A percentile compares a stretch with the other conserved stretches of the same genome.
These are phyloP conservation scores for Trichosporon asahii DNA, from an alignment of 1,284 basidiomycete genomes.

Conservation along the genomic window DNA sequence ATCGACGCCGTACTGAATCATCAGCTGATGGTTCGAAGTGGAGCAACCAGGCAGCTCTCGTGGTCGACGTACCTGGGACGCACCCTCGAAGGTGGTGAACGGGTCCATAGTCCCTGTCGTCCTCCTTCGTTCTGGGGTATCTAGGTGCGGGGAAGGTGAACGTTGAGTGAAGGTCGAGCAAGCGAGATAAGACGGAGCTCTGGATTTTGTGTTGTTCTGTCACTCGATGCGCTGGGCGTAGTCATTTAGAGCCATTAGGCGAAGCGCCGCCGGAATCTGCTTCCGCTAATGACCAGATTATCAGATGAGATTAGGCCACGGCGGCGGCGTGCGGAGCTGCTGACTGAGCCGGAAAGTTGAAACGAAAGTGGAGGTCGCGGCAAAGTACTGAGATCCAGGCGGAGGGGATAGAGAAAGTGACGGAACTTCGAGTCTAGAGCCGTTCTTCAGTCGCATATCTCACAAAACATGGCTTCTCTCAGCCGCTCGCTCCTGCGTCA, in stretches of 20 bases:
- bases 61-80: slow-evolving; percentile 42
- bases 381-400: not conserved
- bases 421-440: not conserved
- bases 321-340: not conserved
- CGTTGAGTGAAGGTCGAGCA: not conserved
- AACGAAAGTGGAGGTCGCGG: not conserved
- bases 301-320: not conserved
- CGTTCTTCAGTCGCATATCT: not conserved
- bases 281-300: not conserved
- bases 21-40: not conserved
- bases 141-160: not conserved
- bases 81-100: slow-evolving; percentile 76
- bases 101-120: slow-evolving; percentile 61
- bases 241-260: not conserved
- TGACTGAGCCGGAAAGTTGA: not conserved
- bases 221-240: not conserved
- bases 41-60: not conserved
- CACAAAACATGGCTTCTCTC: slow-evolving; percentile 1
- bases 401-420: not conserved
- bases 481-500: not conserved
- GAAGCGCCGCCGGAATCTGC: not conserved
- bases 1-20: slow-evolving; percentile 59
- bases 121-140: slow-evolving; percentile 6
- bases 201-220: slow-evolving; percentile 7
- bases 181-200: not conserved